These are phyloP conservation scores for Tillandsia fasciculata DNA, from an alignment of 176 grass and related monocot species.

Conservation along the genomic window DNA sequence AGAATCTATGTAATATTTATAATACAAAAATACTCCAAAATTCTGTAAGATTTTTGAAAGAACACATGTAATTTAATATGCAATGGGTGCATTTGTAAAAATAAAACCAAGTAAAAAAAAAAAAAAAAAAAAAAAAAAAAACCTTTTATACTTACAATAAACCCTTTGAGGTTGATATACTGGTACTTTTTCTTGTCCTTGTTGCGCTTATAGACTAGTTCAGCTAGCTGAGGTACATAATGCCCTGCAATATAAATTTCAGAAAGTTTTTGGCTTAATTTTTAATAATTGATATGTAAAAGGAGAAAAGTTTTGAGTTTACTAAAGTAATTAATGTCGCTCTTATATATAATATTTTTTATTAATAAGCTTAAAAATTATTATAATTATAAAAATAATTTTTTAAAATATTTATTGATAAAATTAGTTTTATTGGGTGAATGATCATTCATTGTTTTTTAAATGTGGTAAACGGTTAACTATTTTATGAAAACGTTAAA, in stretches of 20 bases:
- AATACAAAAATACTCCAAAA: no score
- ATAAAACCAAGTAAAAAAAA: background rate
- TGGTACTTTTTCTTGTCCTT: slow-evolving; percentile 24
- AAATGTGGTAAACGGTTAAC: no score
- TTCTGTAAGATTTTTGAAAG: background rate
- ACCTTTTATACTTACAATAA: slow-evolving; percentile 43
- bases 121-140: background rate
- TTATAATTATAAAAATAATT: no score
- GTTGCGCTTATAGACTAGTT: slow-evolving; percentile 54
- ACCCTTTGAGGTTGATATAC: slow-evolving; percentile 65
- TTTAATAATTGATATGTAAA: background rate
- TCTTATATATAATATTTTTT: no score
- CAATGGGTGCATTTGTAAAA: background rate
- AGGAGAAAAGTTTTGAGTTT: no score
- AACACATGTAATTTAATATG: background rate
- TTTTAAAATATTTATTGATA: no score
- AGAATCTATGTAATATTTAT: no score
- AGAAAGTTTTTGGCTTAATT: slow-evolving; percentile 1
- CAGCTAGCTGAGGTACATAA: slow-evolving; percentile 81
- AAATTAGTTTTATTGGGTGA: no score
- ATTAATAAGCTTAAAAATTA: no score
- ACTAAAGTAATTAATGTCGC: no score
- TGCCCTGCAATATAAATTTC: slow-evolving; percentile 37
- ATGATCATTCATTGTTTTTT: no score
- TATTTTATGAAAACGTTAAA: no score